A percentile compares a stretch with the other conserved stretches of the same genome.
These are phyloP conservation scores for Neocucurbitaria cava DNA, from an alignment of 2,329 filamentous ascomycete genomes.

Conservation along the genomic window DNA sequence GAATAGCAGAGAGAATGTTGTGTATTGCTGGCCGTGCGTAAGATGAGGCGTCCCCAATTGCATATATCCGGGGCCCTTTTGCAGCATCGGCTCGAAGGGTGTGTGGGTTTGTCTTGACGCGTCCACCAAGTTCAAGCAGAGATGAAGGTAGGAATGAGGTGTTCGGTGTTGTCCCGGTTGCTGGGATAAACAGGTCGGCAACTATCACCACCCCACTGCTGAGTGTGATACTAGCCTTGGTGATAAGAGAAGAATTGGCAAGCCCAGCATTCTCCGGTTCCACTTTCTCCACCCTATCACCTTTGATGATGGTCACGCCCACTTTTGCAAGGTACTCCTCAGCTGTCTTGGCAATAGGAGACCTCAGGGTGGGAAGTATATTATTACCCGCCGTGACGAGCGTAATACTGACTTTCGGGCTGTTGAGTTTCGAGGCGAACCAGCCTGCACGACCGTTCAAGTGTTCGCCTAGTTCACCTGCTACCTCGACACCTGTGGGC, in stretches of 20 bases:
- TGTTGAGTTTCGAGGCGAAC: constrained; percentile 40
- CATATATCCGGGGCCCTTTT: constrained; percentile 37
- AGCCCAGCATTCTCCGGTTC: constrained; percentile 21
- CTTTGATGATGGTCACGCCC: constrained; percentile 57
- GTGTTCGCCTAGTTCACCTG: constrained; percentile 55
- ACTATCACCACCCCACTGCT: constrained; percentile 47
- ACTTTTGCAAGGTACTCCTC: constrained; percentile 49
- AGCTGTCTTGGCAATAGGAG: constrained; percentile 34
- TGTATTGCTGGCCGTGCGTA: constrained; percentile 41
- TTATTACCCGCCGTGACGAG: constrained; percentile 40
- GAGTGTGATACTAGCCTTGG: constrained; percentile 47
- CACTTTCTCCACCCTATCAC: constrained; percentile 48
- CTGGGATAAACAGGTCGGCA: constrained; percentile 47
- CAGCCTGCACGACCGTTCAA: constrained; percentile 57
- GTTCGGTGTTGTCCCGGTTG: constrained; percentile 44
- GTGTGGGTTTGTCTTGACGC: constrained; percentile 31
- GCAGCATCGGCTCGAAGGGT: constrained; percentile 38
- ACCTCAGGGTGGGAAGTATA: constrained; percentile 39
- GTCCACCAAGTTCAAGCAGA: constrained; percentile 32
- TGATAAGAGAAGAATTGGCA: constrained; percentile 47
- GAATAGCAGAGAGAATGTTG: constrained; percentile 46
- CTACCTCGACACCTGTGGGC: constrained; percentile 46
- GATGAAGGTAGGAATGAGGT: constrained; percentile 33
- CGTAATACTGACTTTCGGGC: constrained; percentile 45
- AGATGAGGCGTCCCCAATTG: constrained; percentile 45